A percentile compares a stretch with the other conserved stretches of the same genome.
Conservation (phyloP, 352 stramenopile species). For the Globisporangium sylvaticum region DNA sequence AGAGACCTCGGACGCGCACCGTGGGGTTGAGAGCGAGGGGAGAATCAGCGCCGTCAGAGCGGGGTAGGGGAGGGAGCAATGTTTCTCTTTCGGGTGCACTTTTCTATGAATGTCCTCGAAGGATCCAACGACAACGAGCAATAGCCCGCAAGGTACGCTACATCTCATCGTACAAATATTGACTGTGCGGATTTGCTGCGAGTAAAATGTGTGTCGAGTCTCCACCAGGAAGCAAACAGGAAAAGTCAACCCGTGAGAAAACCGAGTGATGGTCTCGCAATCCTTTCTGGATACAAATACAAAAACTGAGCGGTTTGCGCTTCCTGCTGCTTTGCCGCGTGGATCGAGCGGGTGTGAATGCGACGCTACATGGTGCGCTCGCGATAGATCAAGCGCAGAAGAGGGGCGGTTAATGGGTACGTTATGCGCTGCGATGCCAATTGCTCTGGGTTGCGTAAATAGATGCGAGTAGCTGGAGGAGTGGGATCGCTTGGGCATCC, state of each 20-base stretch:
- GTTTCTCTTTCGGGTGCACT: constrained; percentile 5
- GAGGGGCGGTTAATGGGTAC: too few relatives aligned
- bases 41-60: too few relatives aligned
- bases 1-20: constrained; percentile 4
- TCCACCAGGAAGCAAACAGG: not conserved
- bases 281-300: not conserved
- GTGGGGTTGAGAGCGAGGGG: not conserved
- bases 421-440: too few relatives aligned
- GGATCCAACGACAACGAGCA: not conserved
- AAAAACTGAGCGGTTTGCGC: not conserved
- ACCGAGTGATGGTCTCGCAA: constrained; percentile 4
- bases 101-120: constrained; percentile 7
- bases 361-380: too few relatives aligned
- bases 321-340: too few relatives aligned
- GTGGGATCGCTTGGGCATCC: not conserved
- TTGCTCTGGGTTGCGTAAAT: too few relatives aligned
- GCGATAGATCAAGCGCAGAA: too few relatives aligned
- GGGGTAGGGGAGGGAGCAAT: not conserved
- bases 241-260: constrained; percentile 1
- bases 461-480: too few relatives aligned
- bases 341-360: too few relatives aligned
- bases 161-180: not conserved
- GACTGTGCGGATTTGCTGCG: not conserved
- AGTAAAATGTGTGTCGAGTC: too few relatives aligned
- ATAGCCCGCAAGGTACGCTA: not conserved